Conservation (phyloP, 352 stramenopile species). For the Phytophthora hibernalis region DNA sequence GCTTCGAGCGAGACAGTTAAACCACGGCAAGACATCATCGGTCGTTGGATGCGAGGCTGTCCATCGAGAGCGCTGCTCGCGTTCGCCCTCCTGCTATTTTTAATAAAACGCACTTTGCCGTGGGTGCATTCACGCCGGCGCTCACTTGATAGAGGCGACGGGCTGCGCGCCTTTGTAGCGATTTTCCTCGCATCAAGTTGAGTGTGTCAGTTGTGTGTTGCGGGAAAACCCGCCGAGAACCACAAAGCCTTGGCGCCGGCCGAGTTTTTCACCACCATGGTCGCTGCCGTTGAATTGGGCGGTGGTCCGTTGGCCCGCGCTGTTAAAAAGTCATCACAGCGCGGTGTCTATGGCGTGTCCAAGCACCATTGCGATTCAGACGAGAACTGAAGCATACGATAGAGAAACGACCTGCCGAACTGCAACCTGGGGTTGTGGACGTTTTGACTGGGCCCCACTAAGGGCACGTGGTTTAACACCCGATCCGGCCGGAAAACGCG, state of each 20-base stretch:
- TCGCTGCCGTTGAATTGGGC: conserved; percentile 13
- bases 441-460: conserved; percentile 20
- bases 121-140: not conserved
- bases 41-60: not conserved
- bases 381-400: conserved; percentile 32
- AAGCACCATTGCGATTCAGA: conserved; percentile 31
- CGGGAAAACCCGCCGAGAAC: not conserved
- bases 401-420: conserved; percentile 21
- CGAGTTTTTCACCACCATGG: not conserved
- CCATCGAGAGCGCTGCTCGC: too few relatives aligned
- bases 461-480: conserved; percentile 28
- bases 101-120: not conserved
- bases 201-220: not conserved
- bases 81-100: not conserved
- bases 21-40: not conserved
- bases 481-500: conserved; percentile 18
- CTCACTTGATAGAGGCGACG: conserved; percentile 1
- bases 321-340: conserved; percentile 15
- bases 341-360: conserved; percentile 24
- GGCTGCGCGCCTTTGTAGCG: conserved; percentile 22
- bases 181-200: not conserved
- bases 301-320: too few relatives aligned
- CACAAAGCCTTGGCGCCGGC: not conserved
- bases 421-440: conserved; percentile 31
- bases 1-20: conserved; percentile 10